Conservation (phyloP, 2,329 filamentous ascomycete species). For the Helotiales sp. region DNA sequence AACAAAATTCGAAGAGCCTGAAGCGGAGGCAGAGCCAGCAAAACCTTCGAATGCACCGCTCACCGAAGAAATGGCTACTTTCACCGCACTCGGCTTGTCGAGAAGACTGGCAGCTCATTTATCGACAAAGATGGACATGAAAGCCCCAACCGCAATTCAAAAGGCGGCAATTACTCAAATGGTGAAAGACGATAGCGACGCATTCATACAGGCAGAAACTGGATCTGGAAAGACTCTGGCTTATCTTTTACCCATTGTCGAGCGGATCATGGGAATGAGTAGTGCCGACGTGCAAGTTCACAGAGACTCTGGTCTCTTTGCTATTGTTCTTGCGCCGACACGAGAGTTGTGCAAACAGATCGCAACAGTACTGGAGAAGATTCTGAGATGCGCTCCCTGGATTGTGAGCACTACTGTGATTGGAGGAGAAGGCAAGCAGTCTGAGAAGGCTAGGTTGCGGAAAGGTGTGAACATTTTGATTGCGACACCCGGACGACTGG, state of each 20-base stretch:
- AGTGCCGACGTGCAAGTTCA: constrained; percentile 63
- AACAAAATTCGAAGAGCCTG: constrained; percentile 58
- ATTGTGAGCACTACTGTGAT: constrained; percentile 87
- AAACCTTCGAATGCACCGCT: constrained; percentile 91
- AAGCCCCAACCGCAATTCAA: constrained; percentile 92
- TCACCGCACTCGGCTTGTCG: constrained; percentile 84
- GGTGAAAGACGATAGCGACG: constrained; percentile 80
- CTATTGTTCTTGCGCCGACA: constrained; percentile 91
- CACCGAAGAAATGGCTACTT: constrained; percentile 81
- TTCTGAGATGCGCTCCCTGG: constrained; percentile 91
- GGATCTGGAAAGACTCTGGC: constrained; percentile 97
- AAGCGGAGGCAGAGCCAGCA: constrained; percentile 57
- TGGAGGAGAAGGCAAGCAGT: constrained; percentile 71
- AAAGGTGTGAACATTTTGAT: constrained; percentile 97
- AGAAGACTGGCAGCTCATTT: constrained; percentile 81
- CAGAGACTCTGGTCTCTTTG: constrained; percentile 87
- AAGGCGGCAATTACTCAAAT: constrained; percentile 85
- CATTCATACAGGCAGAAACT: constrained; percentile 95
- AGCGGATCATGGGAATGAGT: constrained; percentile 82
- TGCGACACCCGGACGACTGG: constrained; percentile 88
- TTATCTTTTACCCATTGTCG: constrained; percentile 91
- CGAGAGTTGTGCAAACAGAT: constrained; percentile 96
- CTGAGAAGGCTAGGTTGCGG: constrained; percentile 89
- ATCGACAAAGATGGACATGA: constrained; percentile 82
- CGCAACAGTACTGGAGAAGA: constrained; percentile 79